phyloP scores from a whole-genome alignment of 192 early-diverging fungal species.

The Rhizoclosmatium globosum region DNA sequence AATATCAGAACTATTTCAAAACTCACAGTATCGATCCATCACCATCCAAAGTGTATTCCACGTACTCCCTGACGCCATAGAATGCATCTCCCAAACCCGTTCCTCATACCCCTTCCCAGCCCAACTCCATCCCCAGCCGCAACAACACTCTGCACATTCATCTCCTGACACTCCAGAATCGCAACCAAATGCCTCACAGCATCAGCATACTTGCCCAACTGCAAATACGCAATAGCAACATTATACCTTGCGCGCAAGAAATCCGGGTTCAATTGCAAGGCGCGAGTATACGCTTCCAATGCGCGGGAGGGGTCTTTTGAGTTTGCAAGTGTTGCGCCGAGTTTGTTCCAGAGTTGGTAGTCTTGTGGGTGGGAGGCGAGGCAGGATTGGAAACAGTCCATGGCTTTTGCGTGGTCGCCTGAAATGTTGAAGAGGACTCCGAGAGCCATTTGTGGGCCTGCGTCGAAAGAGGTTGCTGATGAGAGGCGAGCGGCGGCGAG shows the following conservation, averaged over 20 bases:
- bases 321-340: conserved; percentile 97
- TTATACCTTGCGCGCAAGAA: conserved; percentile 98
- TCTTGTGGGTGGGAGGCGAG: conserved; percentile 86
- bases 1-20: background rate
- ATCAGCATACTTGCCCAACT: conserved; percentile 86
- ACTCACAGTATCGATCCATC: conserved; percentile 54
- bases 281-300: conserved; percentile 93
- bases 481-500: conserved; percentile 76
- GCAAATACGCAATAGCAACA: conserved; percentile 90
- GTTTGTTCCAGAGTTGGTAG: conserved; percentile 95
- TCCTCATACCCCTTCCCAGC: conserved; percentile 46
- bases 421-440: conserved; percentile 96
- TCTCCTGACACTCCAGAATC: conserved; percentile 84
- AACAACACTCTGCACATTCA: conserved; percentile 27
- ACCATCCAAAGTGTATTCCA: conserved; percentile 88
- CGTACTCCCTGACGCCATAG: conserved; percentile 65
- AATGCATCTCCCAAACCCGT: conserved; percentile 45
- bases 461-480: conserved; percentile 61
- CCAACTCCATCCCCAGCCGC: conserved; percentile 51
- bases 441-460: conserved; percentile 92
- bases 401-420: conserved; percentile 92
- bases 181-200: conserved; percentile 92
- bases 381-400: conserved; percentile 96
- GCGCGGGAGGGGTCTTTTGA: conserved; percentile 76
- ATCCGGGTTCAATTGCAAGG: conserved; percentile 92